These are phyloP conservation scores for Vachellia pachyceras DNA, from an alignment of 306 rosid genomes.

Conservation along the genomic window DNA sequence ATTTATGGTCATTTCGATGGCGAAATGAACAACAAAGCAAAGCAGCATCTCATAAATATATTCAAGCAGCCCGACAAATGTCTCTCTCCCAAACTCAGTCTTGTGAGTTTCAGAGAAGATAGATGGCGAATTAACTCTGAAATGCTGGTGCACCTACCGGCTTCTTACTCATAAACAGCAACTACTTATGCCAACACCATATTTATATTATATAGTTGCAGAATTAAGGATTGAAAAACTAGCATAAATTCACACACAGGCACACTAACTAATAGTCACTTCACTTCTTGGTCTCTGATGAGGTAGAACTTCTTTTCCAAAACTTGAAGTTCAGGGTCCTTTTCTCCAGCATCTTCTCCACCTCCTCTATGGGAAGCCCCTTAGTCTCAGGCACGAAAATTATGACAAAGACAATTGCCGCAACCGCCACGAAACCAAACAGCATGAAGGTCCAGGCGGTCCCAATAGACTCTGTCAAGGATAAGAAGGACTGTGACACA, in stretches of 20 bases:
- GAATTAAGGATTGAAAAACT: not conserved
- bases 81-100: not conserved
- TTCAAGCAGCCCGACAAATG: not conserved
- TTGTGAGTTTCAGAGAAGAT: not conserved
- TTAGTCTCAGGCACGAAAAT: conserved; percentile 70
- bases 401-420: conserved; percentile 59
- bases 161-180: not conserved
- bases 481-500: conserved; percentile 60
- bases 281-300: not conserved
- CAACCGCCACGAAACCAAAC: conserved; percentile 47
- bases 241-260: not conserved
- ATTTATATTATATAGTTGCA: conserved; percentile 3
- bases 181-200: not conserved
- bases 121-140: not conserved
- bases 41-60: not conserved
- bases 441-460: conserved; percentile 58
- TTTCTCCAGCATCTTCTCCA: conserved; percentile 62
- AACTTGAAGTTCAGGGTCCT: conserved; percentile 56
- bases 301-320: conserved; percentile 42
- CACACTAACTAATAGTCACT: not conserved
- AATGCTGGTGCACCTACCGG: not conserved
- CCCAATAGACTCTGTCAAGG: conserved; percentile 53
- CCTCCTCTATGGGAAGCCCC: conserved; percentile 69
- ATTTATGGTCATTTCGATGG: not conserved
- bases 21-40: not conserved